Evolutionary conservation across 2,329 filamentous ascomycete genomes (phyloP).

Genomic region (Cercospora sojina): DNA sequence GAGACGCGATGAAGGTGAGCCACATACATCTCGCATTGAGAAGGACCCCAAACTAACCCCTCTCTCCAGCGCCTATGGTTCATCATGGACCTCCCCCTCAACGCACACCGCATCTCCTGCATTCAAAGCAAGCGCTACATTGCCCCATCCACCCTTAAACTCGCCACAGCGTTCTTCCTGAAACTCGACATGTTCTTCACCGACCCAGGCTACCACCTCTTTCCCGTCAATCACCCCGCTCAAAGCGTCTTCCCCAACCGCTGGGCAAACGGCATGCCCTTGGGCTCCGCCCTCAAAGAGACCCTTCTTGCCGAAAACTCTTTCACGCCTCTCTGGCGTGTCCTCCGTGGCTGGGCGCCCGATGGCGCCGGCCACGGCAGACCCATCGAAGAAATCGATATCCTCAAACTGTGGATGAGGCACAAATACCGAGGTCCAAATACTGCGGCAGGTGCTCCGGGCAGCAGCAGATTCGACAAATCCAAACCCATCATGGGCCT

Average conservation of each 20-base stretch:
- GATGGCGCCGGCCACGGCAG: slow-evolving; percentile 19
- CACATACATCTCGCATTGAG: slow-evolving; percentile 1
- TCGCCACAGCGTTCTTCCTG: slow-evolving; percentile 63
- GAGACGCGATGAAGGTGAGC: slow-evolving; percentile 26
- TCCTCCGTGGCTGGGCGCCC: slow-evolving; percentile 57
- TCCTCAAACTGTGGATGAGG: slow-evolving; percentile 57
- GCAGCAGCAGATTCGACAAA: background rate
- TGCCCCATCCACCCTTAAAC: slow-evolving; percentile 60
- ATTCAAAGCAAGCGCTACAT: slow-evolving; percentile 57
- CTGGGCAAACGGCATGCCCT: slow-evolving; percentile 23
- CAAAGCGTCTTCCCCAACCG: slow-evolving; percentile 10
- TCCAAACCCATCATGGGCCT: slow-evolving; percentile 52
- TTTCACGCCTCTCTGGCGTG: slow-evolving; percentile 51
- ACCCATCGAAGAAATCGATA: slow-evolving; percentile 46
- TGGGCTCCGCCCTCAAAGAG: slow-evolving; percentile 50
- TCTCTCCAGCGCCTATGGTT: slow-evolving; percentile 66
- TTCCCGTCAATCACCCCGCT: slow-evolving; percentile 17
- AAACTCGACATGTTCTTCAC: slow-evolving; percentile 71
- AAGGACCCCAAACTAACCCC: slow-evolving; percentile 16
- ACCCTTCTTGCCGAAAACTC: slow-evolving; percentile 47
- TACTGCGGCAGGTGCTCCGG: slow-evolving; percentile 25
- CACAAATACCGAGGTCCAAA: slow-evolving; percentile 51
- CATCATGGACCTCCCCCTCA: slow-evolving; percentile 65
- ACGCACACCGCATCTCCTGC: slow-evolving; percentile 53
- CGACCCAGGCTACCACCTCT: slow-evolving; percentile 53